Evolutionary conservation across 108 stramenopile species (phyloP), one percentile per base, ranked within the genome.

Genomic region (Nannochloropsis gaditana): DNA sequence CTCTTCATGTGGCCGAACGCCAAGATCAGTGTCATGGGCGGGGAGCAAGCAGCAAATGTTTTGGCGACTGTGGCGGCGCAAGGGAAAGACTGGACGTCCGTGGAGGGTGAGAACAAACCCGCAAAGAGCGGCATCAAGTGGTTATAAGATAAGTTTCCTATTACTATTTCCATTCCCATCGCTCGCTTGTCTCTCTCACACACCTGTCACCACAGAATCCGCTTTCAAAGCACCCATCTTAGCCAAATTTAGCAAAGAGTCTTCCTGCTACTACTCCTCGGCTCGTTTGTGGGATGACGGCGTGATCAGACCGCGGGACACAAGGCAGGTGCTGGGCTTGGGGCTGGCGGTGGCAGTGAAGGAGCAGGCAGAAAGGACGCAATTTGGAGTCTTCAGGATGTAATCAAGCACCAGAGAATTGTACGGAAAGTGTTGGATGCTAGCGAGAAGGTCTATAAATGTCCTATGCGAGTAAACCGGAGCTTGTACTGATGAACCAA

Each of bases 1-100:
- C 89, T 99, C 21, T 98, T 93, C 92, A 96, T 96, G 93, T 99
- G 98, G 98, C 98, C 98, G n/a, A 96, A 96, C 84, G 94, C 96
- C 44, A 91, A 92, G 44, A 97, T 96, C 84, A 91, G 92, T 21
- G 98, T 99, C 45, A 99, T 99, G 98, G 98, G 98, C 17, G 98
- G 96, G 42, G 95, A 95, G 83, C 98, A 99, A 89, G 98, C 98
- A 31, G 96, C 96, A 4, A 95, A 93, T 80, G 98, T 99, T 2
- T 88, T 99, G 85, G 94, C 96, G 10, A 97, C 96, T 83, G 94
- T 99, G 2, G 92, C 94, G 90, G 89, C 89, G 17, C 50, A 85
- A 11, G 94, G 93, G 0, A 92, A 93, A 83, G 90, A 88, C 11
- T 94, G 95, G 90, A 81, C 90, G 0, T 86, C 85, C 45, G 90